Percentiles rank a stretch among this genome's conserved stretches.
phyloP scores from a whole-genome alignment of 1,139 yeast species.

The Geotrichum siamense region DNA sequence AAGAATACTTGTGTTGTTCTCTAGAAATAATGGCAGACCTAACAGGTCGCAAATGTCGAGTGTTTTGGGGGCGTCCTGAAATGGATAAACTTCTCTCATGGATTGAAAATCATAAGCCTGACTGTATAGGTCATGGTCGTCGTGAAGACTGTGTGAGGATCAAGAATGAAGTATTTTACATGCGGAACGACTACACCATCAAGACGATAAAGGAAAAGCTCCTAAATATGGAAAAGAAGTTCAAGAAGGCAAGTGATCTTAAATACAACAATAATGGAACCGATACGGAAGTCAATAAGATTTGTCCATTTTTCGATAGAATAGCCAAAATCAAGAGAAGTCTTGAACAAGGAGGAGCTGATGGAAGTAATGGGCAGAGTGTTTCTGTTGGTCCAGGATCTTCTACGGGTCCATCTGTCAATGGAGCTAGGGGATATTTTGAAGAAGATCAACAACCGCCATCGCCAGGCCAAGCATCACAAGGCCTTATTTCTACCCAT shows the following conservation, averaged over 20 bases:
- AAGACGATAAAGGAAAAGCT: slow-evolving; percentile 19
- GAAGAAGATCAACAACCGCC: background rate
- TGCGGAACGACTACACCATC: slow-evolving; percentile 16
- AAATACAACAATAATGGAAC: slow-evolving; percentile 7
- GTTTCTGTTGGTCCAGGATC: slow-evolving; percentile 1
- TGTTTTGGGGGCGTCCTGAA: slow-evolving; percentile 18
- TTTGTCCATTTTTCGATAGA: slow-evolving; percentile 17
- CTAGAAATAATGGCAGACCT: slow-evolving; percentile 4
- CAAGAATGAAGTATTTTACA: slow-evolving; percentile 16
- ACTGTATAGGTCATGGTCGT: slow-evolving; percentile 19
- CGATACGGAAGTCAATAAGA: slow-evolving; percentile 13
- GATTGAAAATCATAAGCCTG: slow-evolving; percentile 18
- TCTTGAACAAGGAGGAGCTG: slow-evolving; percentile 5
- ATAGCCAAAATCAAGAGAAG: slow-evolving; percentile 15
- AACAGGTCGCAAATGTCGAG: slow-evolving; percentile 14
- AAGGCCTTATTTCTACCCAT: slow-evolving; percentile 2
- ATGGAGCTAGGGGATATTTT: slow-evolving; percentile 1
- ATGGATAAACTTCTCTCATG: slow-evolving; percentile 18
- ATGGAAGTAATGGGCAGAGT: slow-evolving; percentile 1
- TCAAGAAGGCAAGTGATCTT: slow-evolving; percentile 14
- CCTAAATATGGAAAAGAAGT: slow-evolving; percentile 18
- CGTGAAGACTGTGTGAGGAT: slow-evolving; percentile 18
- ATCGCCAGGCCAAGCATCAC: slow-evolving; percentile 1
- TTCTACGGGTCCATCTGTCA: background rate
- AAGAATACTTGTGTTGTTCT: too few relatives aligned